These are phyloP conservation scores for Pseudoturritis turrita DNA, from an alignment of 345 rosid genomes.

Conservation along the genomic window DNA sequence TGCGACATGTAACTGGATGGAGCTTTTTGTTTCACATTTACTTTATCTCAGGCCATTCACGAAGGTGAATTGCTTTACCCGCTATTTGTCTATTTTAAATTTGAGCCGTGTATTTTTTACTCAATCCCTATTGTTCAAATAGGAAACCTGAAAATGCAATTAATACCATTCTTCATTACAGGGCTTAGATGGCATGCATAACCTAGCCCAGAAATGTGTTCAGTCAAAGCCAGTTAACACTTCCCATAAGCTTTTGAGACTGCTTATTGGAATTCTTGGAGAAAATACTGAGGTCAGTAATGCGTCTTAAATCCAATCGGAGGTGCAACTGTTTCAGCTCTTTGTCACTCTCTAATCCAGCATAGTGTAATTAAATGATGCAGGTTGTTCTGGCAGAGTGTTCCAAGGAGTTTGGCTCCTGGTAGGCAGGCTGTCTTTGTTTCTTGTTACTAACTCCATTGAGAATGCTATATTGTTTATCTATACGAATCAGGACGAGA, in stretches of 20 bases:
- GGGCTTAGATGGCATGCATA: slow-evolving; percentile 93
- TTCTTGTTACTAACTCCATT: not conserved
- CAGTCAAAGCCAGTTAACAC: slow-evolving; percentile 58
- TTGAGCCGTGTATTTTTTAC: not conserved
- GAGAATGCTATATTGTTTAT: slow-evolving; percentile 10
- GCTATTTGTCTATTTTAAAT: slow-evolving; percentile 1
- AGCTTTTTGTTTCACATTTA: slow-evolving; percentile 73
- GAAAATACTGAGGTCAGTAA: slow-evolving; percentile 79
- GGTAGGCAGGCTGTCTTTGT: slow-evolving; percentile 47
- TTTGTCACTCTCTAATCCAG: not conserved
- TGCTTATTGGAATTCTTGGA: slow-evolving; percentile 76
- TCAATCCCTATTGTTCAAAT: not conserved
- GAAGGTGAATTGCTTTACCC: slow-evolving; percentile 39
- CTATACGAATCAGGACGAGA: not conserved
- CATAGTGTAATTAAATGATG: slow-evolving; percentile 20
- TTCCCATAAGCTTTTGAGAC: slow-evolving; percentile 66
- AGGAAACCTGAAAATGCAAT: not conserved
- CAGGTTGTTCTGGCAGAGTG: slow-evolving; percentile 95
- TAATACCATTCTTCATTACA: slow-evolving; percentile 25
- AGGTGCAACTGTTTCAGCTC: not conserved
- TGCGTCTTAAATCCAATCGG: not conserved
- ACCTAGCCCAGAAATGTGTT: slow-evolving; percentile 77
- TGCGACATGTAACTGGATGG: slow-evolving; percentile 76
- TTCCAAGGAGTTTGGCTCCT: slow-evolving; percentile 89
- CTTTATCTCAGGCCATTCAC: slow-evolving; percentile 86